These are phyloP conservation scores for Suhomyces guaymorum DNA, from an alignment of 1,139 yeast genomes.

Conservation along the genomic window DNA sequence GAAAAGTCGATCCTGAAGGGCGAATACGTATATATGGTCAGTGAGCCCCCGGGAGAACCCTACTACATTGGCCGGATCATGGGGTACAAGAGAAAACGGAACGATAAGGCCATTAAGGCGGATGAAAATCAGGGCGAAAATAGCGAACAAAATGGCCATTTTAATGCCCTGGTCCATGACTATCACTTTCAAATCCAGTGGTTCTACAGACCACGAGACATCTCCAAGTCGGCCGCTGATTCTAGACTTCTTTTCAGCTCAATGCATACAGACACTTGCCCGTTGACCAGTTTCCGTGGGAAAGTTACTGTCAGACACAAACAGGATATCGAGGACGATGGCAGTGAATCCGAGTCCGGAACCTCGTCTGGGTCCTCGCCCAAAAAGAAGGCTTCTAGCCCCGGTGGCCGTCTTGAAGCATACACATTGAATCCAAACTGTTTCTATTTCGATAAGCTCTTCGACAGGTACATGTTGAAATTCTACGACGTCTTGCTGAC, in stretches of 20 bases:
- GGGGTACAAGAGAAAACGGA: conserved; percentile 59
- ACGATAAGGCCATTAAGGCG: conserved; percentile 6
- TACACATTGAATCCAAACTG: conserved; percentile 62
- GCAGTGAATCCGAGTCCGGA: too few relatives aligned
- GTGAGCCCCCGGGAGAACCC: conserved; percentile 96
- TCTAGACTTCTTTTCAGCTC: conserved; percentile 80
- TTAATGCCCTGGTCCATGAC: conserved; percentile 20
- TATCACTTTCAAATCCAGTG: conserved; percentile 77
- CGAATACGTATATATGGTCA: conserved; percentile 79
- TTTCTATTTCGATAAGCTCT: conserved; percentile 84
- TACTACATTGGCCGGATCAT: conserved; percentile 84
- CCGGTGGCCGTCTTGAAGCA: conserved; percentile 38
- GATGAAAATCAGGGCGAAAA: too few relatives aligned
- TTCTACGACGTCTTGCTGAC: conserved; percentile 69
- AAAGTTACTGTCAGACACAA: conserved; percentile 67
- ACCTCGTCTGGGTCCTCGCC: conserved; percentile 2
- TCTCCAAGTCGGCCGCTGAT: conserved; percentile 65
- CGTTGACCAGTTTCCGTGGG: conserved; percentile 76
- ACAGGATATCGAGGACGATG: conserved; percentile 61
- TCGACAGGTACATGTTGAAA: conserved; percentile 82
- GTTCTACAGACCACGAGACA: conserved; percentile 89
- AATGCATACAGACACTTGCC: conserved; percentile 84
- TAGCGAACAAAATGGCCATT: background rate
- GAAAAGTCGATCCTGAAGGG: conserved; percentile 42
- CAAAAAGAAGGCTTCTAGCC: conserved; percentile 19